phyloP scores from a whole-genome alignment of 2,329 filamentous ascomycete genomes.

The Cordyceps cateniannulata region DNA sequence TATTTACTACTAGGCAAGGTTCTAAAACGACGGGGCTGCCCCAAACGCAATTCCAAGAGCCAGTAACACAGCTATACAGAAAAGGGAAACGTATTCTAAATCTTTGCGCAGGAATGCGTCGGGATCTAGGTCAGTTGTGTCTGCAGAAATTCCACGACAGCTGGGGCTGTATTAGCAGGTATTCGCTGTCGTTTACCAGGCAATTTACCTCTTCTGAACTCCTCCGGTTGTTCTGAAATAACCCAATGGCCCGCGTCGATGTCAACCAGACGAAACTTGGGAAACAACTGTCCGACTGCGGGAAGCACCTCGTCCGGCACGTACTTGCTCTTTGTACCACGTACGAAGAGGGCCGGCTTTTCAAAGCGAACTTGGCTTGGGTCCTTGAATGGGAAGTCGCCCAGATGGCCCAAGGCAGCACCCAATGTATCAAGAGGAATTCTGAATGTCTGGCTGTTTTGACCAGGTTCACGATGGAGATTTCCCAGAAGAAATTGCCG shows the following conservation, averaged over 20 bases:
- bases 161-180: slow-evolving; percentile 28
- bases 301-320: slow-evolving; percentile 74
- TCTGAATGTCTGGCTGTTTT: slow-evolving; percentile 61
- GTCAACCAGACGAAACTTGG: slow-evolving; percentile 65
- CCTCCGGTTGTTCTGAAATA: slow-evolving; percentile 79
- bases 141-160: slow-evolving; percentile 56
- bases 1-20: no score
- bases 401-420: slow-evolving; percentile 64
- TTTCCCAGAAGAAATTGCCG: slow-evolving; percentile 92
- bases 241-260: slow-evolving; percentile 82
- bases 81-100: no score
- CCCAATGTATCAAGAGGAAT: slow-evolving; percentile 70
- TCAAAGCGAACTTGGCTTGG: slow-evolving; percentile 62
- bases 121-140: slow-evolving; percentile 33
- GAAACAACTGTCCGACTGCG: slow-evolving; percentile 77
- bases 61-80: no score
- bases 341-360: slow-evolving; percentile 74
- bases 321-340: slow-evolving; percentile 71
- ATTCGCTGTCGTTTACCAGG: background rate
- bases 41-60: no score
- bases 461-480: slow-evolving; percentile 50
- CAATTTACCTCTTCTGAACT: slow-evolving; percentile 61
- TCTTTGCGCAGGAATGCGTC: no score
- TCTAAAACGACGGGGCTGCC: no score
- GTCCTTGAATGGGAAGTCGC: slow-evolving; percentile 81